Percentiles rank a stretch among this genome's conserved stretches.
Conservation (phyloP, 164 flowering plant genomes). For the Annona cherimola region DNA sequence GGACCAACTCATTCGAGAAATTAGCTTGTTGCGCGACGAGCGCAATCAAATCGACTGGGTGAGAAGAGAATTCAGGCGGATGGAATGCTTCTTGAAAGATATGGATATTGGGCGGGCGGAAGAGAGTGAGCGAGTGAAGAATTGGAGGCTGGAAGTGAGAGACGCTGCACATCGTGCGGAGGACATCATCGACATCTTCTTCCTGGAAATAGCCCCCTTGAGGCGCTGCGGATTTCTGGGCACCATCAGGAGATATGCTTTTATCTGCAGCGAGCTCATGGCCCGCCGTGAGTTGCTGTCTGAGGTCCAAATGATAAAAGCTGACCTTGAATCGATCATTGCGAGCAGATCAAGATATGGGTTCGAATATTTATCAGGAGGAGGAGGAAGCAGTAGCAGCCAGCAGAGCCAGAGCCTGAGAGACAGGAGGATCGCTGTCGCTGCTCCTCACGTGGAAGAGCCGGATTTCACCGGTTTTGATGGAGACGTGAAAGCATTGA, state of each 20-base stretch:
- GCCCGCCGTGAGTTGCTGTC: neutral
- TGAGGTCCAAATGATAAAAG: neutral
- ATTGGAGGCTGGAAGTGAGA: slow-evolving; percentile 15
- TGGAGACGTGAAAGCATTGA: neutral
- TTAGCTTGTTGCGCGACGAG: neutral
- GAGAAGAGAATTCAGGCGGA: slow-evolving; percentile 7
- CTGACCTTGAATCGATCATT: neutral
- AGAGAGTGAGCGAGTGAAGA: slow-evolving; percentile 9
- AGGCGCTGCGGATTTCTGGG: neutral
- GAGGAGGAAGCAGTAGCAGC: neutral
- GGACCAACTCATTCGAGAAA: neutral
- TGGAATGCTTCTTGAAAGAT: slow-evolving; percentile 13
- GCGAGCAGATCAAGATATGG: neutral
- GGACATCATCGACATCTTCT: slow-evolving; percentile 21
- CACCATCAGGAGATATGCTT: neutral
- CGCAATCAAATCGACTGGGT: neutral
- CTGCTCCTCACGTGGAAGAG: neutral
- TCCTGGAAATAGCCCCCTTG: slow-evolving; percentile 1
- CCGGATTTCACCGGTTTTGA: neutral
- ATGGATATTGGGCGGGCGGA: slow-evolving; percentile 9
- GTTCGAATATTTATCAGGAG: neutral
- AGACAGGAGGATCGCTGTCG: neutral
- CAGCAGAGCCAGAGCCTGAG: neutral
- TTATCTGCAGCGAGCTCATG: neutral
- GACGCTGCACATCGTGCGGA: slow-evolving; percentile 18